Evolutionary conservation across 768 basidiomycete species (phyloP).

Genomic region (Boletus pseudopeckii): DNA sequence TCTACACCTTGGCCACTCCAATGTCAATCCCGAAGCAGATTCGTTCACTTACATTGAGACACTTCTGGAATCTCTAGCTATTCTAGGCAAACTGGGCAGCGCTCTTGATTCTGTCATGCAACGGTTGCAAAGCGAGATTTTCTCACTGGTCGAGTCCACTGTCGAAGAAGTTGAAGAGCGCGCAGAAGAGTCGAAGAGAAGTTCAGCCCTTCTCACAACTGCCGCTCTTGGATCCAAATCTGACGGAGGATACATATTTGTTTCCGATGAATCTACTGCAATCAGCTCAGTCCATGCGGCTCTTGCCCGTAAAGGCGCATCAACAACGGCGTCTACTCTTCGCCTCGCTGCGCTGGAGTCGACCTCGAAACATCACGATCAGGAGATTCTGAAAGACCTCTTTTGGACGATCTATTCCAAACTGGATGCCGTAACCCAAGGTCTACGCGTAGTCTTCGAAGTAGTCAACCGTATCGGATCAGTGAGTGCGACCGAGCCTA

Average conservation of each 20-base stretch:
- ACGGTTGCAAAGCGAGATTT: conserved; percentile 80
- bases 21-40: conserved; percentile 80
- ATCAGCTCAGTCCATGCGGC: conserved; percentile 24
- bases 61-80: conserved; percentile 87
- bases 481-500: conserved; percentile 46
- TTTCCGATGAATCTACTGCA: conserved; percentile 19
- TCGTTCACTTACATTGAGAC: conserved; percentile 93
- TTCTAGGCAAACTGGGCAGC: conserved; percentile 82
- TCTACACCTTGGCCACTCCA: conserved; percentile 22
- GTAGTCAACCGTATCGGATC: conserved; percentile 87
- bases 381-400: conserved; percentile 83
- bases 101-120: conserved; percentile 83
- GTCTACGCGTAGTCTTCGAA: conserved; percentile 85
- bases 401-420: conserved; percentile 99
- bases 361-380: conserved; percentile 67
- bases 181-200: conserved; percentile 69
- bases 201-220: conserved; percentile 36
- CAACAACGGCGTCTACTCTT: conserved; percentile 50
- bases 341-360: conserved; percentile 74
- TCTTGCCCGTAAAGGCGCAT: conserved; percentile 18
- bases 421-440: conserved; percentile 89
- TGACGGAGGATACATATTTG: conserved; percentile 54
- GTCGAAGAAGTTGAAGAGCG: conserved; percentile 91
- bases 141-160: conserved; percentile 78
- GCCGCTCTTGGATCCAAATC: conserved; percentile 38